Base-by-base conservation (phyloP, 108 stramenopile species). In the Licmophora abbreviata region DNA sequence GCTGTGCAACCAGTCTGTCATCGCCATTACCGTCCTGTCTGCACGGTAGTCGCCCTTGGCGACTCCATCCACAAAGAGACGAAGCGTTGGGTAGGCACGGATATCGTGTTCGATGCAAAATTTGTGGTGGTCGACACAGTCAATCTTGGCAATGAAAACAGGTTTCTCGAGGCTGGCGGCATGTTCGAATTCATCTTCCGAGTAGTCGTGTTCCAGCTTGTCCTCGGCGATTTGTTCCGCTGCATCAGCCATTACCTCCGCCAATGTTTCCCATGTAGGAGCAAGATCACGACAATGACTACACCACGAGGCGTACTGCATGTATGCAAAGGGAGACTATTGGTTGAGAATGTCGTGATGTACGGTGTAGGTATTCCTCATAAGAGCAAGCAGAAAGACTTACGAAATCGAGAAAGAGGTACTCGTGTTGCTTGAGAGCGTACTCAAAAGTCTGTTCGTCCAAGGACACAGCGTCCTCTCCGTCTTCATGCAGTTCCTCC, bases 11-110 rank as follows among this genome's bases (percentile, higher is more conserved):
- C 80, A 95, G 48, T 75, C 67, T 2, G 69, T 65, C 48, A 95
- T 71, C 23, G 86, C 79, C 29, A 78, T 48, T 10, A 93, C 70
- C 10, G 95, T 91, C 15, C 95, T 63, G 66, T 91, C 82, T 14
- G 71, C 74, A 12, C 58, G 36, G 43, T 94, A 97, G 59, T 95
- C 94, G 17, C 73, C 76, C 41, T 65, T 62, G 24, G 59, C 58
- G 15, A 73, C 41, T 1, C 85, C 85, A 44, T 82, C 68, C 17
- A 78, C 64, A 69, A 94, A 97, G 53, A 94, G 72, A 29, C 91
- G 73, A 22, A 97, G 50, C 0, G 93, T 92, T 3, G 97, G 97
- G 59, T 94, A 97, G 9, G 95, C 95, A 18, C 72, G 71, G 44
- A 97, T 84, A 12, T 58, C 51, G 40, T 87, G 71, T 35, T 67